Evolutionary conservation across 768 basidiomycete genomes (phyloP), one percentile per base, ranked within the genome.

Genomic region (Artomyces pyxidatus): DNA sequence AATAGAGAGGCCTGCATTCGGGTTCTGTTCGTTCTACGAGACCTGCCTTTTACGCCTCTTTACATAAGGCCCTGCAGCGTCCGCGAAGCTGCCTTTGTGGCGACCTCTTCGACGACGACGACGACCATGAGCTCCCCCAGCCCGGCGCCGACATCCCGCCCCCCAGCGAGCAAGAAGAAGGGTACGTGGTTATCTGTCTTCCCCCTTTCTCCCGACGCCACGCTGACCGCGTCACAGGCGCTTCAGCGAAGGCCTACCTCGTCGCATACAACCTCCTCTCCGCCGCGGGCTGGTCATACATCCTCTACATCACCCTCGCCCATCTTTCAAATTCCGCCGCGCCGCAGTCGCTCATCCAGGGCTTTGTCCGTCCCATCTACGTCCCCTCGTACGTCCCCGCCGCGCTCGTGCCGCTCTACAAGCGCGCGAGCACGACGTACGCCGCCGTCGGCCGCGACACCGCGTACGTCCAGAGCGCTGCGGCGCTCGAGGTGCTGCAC

Each of bases 401-500:
- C 37, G 54, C 58, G 39, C 56, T 77, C 23, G 64, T 65, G 35
- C 66, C 81, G 39, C 32, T 80, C 28, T 69, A 78, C 63, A 57
- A 67, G 38, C 71, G 83, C 29, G 67, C 82, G 0, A 64, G 64
- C 14, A 83, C 85, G 0, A 73, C 81, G 10, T 83, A 80, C 61
- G 63, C 73, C 10, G 77, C 78, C 6, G 70, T 88, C 4, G 88
- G 88, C 14, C 54, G 60, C 3, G 65, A 68, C 28, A 84, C 83
- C 2, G 77, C 80, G 4, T 71, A 80, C 53, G 87, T 95, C 6
- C 95, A 99, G 69, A 89, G 77, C 22, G 77, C 80, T 45, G 95
- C 95, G 2, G 59, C 80, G 0, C 69, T 99, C 43, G 95, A 99
- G 64, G 77, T 96, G 21, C 55, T 86, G 3, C 96, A 99, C 63